Evolutionary conservation across 371 early-diverging fungal species (phyloP).

Genomic region (Smittium culicis): DNA sequence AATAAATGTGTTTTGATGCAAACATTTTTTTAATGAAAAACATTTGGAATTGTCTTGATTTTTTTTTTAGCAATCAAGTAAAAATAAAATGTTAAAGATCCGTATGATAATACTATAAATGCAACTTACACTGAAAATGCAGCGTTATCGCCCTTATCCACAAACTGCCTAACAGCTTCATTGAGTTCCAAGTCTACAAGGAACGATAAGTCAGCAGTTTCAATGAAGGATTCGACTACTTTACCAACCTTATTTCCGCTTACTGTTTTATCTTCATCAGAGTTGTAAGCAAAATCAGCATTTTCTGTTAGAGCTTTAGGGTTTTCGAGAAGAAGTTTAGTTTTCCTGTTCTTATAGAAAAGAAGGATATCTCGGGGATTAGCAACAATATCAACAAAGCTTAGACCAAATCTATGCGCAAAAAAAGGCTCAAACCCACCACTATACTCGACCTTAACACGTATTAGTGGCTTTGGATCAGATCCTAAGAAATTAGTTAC

Average conservation of each 20-base stretch:
- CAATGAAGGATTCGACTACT: constrained; percentile 48
- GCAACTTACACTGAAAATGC: constrained; percentile 36
- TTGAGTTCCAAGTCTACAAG: constrained; percentile 65
- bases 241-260: constrained; percentile 61
- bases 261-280: constrained; percentile 49
- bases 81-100: too few relatives aligned
- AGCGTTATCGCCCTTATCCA: constrained; percentile 80
- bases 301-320: not conserved
- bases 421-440: constrained; percentile 71
- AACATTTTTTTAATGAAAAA: too few relatives aligned
- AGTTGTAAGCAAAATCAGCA: constrained; percentile 27
- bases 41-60: too few relatives aligned
- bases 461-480: constrained; percentile 46
- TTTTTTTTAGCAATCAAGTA: too few relatives aligned
- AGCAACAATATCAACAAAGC: constrained; percentile 74
- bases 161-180: constrained; percentile 60
- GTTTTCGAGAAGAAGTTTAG: not conserved
- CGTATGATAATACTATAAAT: too few relatives aligned
- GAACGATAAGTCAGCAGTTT: constrained; percentile 34
- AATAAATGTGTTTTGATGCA: too few relatives aligned
- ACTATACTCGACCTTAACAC: constrained; percentile 74
- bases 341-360: constrained; percentile 36
- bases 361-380: constrained; percentile 86
- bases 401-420: constrained; percentile 66
- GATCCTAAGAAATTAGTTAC: constrained; percentile 15